Evolutionary conservation across 1,139 yeast genomes (phyloP), one percentile per base, ranked within the genome.

Genomic region (Tardiomyces depauwii): DNA sequence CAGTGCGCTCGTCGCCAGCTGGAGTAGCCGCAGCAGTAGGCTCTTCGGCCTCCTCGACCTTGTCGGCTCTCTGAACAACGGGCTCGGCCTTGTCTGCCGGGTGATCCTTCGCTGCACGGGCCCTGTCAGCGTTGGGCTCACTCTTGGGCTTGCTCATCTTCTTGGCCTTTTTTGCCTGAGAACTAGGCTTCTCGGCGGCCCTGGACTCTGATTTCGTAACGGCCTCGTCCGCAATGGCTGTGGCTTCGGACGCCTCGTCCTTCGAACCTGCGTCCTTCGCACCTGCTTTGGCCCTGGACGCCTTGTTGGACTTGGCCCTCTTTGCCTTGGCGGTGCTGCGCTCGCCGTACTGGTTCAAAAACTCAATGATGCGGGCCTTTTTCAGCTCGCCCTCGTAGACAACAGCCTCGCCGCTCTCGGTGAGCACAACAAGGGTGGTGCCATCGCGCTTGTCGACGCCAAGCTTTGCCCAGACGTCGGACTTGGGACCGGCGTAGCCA

Each of bases 331-430:
- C 36, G 10, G 16, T 10, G 5, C 19, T 54, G 25, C 49, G 54
- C 27, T 33, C 48, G 44, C 53, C 58, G 46, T 58, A 56, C 44
- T 52, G 52, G n/a, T 52, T 47, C 33, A 67, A 43, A 48, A 58
- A 68, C 44, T 52, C 49, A 42, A 53, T 49, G 33, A 69, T 53
- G 9, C 51, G 47, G 40, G 56, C 59, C 47, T 62, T 62, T 45
- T 63, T 61, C 51, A 64, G 49, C 25, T 53, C 56, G 4, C 70
- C 72, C 16, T 55, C 54, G 47, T 65, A 63, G 14, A 55, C 49
- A 7, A 53, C 45, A 1, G 54, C 49, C 10, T 48, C 50, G 25
- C 48, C 51, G 27, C 53, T 57, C 38, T 55, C 61, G 21, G 56
- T 48, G 42, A 64, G 44, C 32, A 64, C 52, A 2, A 65, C 53